Percentiles rank a stretch among this genome's conserved stretches.
These are phyloP conservation scores for Claviceps sp. DNA, from an alignment of 2,329 filamentous ascomycete genomes.

Conservation along the genomic window DNA sequence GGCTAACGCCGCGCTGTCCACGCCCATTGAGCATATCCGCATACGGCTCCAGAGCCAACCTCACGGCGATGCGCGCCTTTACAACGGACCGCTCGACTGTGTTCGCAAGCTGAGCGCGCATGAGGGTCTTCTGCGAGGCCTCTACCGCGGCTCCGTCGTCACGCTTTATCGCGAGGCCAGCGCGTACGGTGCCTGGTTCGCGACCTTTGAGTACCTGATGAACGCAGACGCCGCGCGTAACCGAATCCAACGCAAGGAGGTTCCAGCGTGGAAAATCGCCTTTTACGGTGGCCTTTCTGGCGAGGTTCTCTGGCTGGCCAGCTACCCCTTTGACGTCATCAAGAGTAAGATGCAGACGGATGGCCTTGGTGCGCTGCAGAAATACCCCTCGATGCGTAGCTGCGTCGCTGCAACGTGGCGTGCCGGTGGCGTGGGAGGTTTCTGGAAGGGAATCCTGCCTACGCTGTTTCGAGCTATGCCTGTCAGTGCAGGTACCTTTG, in stretches of 20 bases:
- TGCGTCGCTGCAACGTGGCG: slow-evolving; percentile 76
- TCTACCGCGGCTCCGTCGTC: slow-evolving; percentile 80
- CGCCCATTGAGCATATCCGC: slow-evolving; percentile 91
- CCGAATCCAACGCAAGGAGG: slow-evolving; percentile 57
- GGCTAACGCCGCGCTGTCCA: slow-evolving; percentile 76
- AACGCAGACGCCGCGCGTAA: slow-evolving; percentile 74
- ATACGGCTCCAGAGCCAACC: slow-evolving; percentile 95
- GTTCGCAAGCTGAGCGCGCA: slow-evolving; percentile 63
- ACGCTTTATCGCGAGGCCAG: slow-evolving; percentile 82
- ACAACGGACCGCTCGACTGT: slow-evolving; percentile 78
- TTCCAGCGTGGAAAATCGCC: slow-evolving; percentile 76
- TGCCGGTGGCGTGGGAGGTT: slow-evolving; percentile 64
- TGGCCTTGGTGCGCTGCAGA: slow-evolving; percentile 60
- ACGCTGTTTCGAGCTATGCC: slow-evolving; percentile 93
- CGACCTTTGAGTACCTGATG: slow-evolving; percentile 94
- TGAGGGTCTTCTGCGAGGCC: slow-evolving; percentile 51
- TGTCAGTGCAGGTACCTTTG: slow-evolving; percentile 94
- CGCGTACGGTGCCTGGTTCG: slow-evolving; percentile 93
- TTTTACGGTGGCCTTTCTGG: slow-evolving; percentile 87
- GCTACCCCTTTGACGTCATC: slow-evolving; percentile 92
- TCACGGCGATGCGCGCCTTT: slow-evolving; percentile 66
- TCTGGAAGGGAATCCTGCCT: slow-evolving; percentile 89
- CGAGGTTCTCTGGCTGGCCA: slow-evolving; percentile 83
- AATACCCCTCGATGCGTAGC: slow-evolving; percentile 72
- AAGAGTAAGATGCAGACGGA: slow-evolving; percentile 99